These are phyloP conservation scores for Botrytis hyacinthi DNA, from an alignment of 2,329 filamentous ascomycete genomes.

Conservation along the genomic window DNA sequence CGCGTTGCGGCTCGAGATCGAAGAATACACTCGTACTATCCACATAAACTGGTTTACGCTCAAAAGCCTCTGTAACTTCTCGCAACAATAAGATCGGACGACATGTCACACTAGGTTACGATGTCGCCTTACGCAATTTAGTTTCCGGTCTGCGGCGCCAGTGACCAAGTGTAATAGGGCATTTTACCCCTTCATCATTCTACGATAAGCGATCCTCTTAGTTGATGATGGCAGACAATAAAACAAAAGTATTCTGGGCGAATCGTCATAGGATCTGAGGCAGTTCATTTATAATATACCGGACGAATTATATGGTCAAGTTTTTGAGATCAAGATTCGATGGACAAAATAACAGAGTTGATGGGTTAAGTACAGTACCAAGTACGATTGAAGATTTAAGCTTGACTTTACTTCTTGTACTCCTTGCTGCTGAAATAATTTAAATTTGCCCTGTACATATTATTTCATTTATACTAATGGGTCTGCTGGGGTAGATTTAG, in stretches of 20 bases:
- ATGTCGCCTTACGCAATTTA: neutral
- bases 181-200: neutral
- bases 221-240: neutral
- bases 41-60: slow-evolving; percentile 23
- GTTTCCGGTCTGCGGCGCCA: neutral
- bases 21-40: slow-evolving; percentile 30
- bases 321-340: neutral
- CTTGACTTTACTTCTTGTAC: neutral
- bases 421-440: neutral
- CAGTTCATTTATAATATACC: neutral
- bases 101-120: neutral
- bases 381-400: neutral
- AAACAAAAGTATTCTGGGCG: neutral
- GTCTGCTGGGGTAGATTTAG: neutral
- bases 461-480: neutral
- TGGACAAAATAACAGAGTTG: neutral
- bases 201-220: neutral
- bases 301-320: neutral
- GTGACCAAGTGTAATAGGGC: neutral
- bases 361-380: neutral
- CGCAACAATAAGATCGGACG: neutral
- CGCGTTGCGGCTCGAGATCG: slow-evolving; percentile 25
- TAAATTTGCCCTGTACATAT: neutral
- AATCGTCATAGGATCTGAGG: neutral
- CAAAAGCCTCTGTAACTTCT: slow-evolving; percentile 15